Evolutionary conservation across 2,329 filamentous ascomycete genomes (phyloP).

Genomic region (Leptographium flavum): DNA sequence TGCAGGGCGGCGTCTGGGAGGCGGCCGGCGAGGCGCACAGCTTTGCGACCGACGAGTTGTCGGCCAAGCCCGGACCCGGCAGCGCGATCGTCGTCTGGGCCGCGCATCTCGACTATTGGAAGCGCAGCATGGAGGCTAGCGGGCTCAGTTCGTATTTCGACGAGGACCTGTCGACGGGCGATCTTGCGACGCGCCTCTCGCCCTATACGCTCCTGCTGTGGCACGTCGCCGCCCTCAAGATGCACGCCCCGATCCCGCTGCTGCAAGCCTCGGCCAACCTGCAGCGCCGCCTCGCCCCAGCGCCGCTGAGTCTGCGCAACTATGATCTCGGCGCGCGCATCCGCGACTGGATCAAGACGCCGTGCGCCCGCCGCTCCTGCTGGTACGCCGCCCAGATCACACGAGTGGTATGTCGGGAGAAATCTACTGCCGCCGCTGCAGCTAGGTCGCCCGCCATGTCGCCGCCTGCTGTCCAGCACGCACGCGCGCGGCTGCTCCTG

Average conservation of each 20-base stretch:
- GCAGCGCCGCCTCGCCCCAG: neutral
- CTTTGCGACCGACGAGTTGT: constrained; percentile 3
- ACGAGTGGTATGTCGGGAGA: neutral
- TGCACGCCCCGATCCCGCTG: constrained; percentile 3
- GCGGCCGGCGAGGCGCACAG: constrained; percentile 3
- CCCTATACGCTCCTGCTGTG: neutral
- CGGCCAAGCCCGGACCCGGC: neutral
- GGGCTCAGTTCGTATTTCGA: neutral
- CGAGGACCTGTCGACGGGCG: neutral
- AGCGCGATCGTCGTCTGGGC: neutral
- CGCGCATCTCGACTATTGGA: constrained; percentile 1
- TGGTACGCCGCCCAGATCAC: constrained; percentile 3
- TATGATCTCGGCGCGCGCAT: constrained; percentile 1
- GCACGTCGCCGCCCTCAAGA: constrained; percentile 3
- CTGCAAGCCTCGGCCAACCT: constrained; percentile 1
- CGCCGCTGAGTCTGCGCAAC: neutral
- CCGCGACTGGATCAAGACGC: neutral
- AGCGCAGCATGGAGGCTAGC: neutral
- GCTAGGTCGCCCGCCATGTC: too few relatives aligned
- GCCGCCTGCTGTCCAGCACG: too few relatives aligned
- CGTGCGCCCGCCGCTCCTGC: constrained; percentile 1
- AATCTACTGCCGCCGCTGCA: neutral
- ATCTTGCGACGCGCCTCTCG: neutral
- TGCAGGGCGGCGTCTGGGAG: constrained; percentile 5
- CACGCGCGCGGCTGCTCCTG: neutral